Evolutionary conservation across 2,329 filamentous ascomycete species (phyloP).

Genomic region (Daldinia sp.): DNA sequence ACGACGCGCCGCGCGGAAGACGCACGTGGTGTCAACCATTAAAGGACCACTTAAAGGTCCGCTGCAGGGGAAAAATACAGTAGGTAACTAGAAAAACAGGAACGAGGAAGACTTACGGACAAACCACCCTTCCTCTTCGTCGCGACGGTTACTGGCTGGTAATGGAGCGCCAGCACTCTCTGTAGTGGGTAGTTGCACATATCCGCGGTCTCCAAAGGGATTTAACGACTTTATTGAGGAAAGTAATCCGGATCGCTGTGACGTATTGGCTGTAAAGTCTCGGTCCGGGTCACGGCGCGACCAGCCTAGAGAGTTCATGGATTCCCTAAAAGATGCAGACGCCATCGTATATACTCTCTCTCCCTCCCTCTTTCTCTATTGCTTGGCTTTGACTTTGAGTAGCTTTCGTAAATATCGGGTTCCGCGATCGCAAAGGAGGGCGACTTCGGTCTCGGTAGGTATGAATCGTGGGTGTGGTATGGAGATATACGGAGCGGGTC

Average conservation of each 20-base stretch:
- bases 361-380: not conserved
- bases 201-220: conserved; percentile 86
- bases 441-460: conserved; percentile 35
- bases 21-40: conserved; percentile 56
- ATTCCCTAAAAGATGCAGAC: conserved; percentile 89
- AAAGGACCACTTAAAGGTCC: conserved; percentile 47
- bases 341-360: conserved; percentile 70
- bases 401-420: conserved; percentile 25
- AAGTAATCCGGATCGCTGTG: conserved; percentile 77
- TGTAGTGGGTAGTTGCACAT: conserved; percentile 89
- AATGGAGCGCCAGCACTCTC: conserved; percentile 86
- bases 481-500: conserved; percentile 36
- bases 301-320: conserved; percentile 95
- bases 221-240: conserved; percentile 87
- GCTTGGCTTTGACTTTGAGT: conserved; percentile 9
- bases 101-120: conserved; percentile 76
- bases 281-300: conserved; percentile 82
- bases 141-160: conserved; percentile 83
- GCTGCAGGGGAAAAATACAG: conserved; percentile 57
- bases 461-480: conserved; percentile 31
- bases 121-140: conserved; percentile 97
- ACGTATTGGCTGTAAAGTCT: conserved; percentile 80
- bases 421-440: conserved; percentile 30
- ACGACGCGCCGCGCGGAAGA: conserved; percentile 56
- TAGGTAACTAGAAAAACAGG: conserved; percentile 40